phyloP scores from a whole-genome alignment of 2,329 filamentous ascomycete species.

The Aphanocladium album region DNA sequence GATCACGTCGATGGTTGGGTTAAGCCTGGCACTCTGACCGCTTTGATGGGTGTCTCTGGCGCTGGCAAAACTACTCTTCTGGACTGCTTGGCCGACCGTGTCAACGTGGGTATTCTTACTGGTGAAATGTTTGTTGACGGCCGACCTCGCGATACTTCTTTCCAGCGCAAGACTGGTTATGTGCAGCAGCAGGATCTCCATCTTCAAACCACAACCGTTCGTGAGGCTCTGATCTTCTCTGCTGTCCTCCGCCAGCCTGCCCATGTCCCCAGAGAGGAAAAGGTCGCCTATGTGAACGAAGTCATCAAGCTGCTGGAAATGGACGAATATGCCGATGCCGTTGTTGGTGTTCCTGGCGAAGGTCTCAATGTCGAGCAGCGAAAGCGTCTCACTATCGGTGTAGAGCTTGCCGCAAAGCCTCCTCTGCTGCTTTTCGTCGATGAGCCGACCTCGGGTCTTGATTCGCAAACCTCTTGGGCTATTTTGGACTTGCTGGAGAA shows the following conservation, averaged over 20 bases:
- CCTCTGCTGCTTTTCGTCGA: constrained; percentile 87
- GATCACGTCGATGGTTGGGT: constrained; percentile 90
- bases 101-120: constrained; percentile 81
- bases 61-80: constrained; percentile 93
- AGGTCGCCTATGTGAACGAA: constrained; percentile 81
- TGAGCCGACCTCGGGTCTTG: constrained; percentile 90
- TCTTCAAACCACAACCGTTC: constrained; percentile 75
- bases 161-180: constrained; percentile 89
- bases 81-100: constrained; percentile 78
- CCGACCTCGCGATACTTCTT: constrained; percentile 67
- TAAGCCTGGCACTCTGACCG: constrained; percentile 84
- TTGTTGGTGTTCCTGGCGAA: constrained; percentile 86
- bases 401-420: constrained; percentile 92
- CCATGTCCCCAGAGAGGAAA: constrained; percentile 66
- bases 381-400: constrained; percentile 83
- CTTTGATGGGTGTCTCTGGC: constrained; percentile 85
- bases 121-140: constrained; percentile 72
- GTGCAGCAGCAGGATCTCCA: constrained; percentile 93
- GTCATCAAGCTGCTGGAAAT: constrained; percentile 89
- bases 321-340: constrained; percentile 82
- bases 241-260: constrained; percentile 80
- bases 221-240: constrained; percentile 82
- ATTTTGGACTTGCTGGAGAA: constrained; percentile 86
- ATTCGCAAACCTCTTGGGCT: constrained; percentile 89
- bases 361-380: constrained; percentile 69